phyloP scores from a whole-genome alignment of 176 grass and related monocot genomes.

The Carex parvula region DNA sequence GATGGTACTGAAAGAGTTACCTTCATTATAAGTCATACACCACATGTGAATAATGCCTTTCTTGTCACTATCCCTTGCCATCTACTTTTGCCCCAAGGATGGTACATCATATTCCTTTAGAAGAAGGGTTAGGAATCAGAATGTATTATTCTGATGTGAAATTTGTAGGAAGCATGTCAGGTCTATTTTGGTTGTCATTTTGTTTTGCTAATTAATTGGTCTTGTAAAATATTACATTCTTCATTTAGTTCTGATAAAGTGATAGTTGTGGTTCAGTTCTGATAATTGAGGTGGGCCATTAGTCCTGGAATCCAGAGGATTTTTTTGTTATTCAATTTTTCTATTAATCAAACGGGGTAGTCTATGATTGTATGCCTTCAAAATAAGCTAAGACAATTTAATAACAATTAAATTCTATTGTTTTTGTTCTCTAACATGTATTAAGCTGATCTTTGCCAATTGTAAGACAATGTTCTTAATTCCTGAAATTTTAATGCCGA shows the following conservation, averaged over 20 bases:
- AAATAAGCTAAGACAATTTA: not conserved
- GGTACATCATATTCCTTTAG: not conserved
- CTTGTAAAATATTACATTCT: no score
- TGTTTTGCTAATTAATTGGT: no score
- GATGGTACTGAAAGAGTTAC: not conserved
- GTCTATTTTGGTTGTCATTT: no score
- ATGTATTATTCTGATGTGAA: not conserved
- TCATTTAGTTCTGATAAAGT: no score
- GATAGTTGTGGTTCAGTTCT: not conserved
- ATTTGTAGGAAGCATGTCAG: not conserved
- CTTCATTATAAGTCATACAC: not conserved
- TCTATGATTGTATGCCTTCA: not conserved
- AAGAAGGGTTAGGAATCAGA: not conserved
- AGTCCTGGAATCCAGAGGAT: not conserved
- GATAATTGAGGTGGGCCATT: not conserved
- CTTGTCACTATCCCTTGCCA: not conserved
- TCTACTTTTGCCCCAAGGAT: constrained; percentile 19
- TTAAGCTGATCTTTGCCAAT: not conserved
- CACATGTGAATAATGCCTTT: constrained; percentile 11
- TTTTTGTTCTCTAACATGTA: not conserved
- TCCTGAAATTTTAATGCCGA: not conserved
- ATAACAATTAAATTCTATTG: not conserved
- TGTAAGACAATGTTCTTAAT: not conserved
- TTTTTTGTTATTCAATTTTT: not conserved
- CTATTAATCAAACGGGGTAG: not conserved